These are phyloP conservation scores for Candida tetrigidarum DNA, from an alignment of 1,139 yeast genomes.

Conservation along the genomic window DNA sequence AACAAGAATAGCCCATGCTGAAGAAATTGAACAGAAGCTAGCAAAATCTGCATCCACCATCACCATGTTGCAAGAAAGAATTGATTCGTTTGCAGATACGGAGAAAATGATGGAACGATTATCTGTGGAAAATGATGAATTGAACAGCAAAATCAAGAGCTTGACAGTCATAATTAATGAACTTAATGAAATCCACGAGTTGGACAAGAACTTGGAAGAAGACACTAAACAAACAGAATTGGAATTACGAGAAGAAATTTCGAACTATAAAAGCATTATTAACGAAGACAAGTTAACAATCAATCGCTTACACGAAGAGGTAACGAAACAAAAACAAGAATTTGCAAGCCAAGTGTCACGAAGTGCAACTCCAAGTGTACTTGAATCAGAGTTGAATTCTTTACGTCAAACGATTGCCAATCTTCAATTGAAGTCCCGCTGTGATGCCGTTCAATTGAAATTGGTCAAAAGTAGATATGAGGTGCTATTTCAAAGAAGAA, in stretches of 20 bases:
- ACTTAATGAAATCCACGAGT: constrained; percentile 59
- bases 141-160: constrained; percentile 40
- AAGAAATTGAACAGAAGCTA: constrained; percentile 20
- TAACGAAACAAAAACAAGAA: not conserved
- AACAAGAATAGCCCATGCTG: constrained; percentile 17
- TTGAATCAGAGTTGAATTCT: constrained; percentile 8
- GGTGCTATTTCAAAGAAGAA: constrained; percentile 5
- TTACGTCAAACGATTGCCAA: constrained; percentile 12
- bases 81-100: constrained; percentile 48
- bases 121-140: constrained; percentile 55
- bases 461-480: constrained; percentile 9
- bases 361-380: not conserved
- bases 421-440: constrained; percentile 10
- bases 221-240: constrained; percentile 56
- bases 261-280: constrained; percentile 30
- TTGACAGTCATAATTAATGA: constrained; percentile 54
- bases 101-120: constrained; percentile 57
- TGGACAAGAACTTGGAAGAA: constrained; percentile 68
- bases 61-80: constrained; percentile 44
- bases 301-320: constrained; percentile 21
- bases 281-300: constrained; percentile 30
- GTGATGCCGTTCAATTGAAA: constrained; percentile 11
- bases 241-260: constrained; percentile 55
- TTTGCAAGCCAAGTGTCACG: not conserved
- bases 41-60: constrained; percentile 45